A percentile compares a stretch with the other conserved stretches of the same genome.
phyloP scores from a whole-genome alignment of 2,329 filamentous ascomycete species.

The Diaporthe australafricana region DNA sequence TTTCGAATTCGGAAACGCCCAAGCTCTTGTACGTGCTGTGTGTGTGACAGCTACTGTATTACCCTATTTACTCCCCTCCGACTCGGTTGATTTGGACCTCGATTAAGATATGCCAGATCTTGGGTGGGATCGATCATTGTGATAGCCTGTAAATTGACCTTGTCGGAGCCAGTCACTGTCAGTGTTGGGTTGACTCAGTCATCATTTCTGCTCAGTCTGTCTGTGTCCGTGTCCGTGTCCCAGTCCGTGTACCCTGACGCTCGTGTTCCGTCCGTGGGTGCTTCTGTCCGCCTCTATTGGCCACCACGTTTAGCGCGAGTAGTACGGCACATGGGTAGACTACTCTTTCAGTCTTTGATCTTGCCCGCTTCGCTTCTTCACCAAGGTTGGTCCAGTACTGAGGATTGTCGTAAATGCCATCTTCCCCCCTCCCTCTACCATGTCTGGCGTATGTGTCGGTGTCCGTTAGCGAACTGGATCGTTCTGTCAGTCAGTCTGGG shows the following conservation, averaged over 20 bases:
- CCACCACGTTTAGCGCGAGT: not conserved
- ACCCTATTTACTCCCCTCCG: not conserved
- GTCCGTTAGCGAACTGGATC: constrained; percentile 5
- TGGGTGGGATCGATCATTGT: constrained; percentile 18
- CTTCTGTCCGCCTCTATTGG: not conserved
- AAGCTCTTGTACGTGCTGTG: not conserved
- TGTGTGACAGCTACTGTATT: constrained; percentile 23
- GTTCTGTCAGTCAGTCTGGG: too few relatives aligned
- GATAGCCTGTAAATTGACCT: constrained; percentile 2
- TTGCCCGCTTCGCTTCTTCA: not conserved
- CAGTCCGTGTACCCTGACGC: not conserved
- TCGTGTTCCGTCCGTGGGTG: constrained; percentile 10
- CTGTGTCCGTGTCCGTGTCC: constrained; percentile 1
- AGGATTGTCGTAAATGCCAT: not conserved
- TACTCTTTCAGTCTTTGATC: not conserved
- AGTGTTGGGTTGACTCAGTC: constrained; percentile 12
- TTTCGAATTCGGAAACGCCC: constrained; percentile 5
- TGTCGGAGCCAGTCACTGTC: not conserved
- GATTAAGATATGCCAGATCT: constrained; percentile 9
- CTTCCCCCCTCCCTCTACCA: not conserved
- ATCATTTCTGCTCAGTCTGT: not conserved
- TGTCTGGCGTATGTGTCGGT: not conserved
- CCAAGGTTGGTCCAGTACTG: not conserved
- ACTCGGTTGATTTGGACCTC: not conserved
- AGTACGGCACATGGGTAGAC: too few relatives aligned